Conservation (phyloP, 768 basidiomycete species). For the Macrocybe gigantea region DNA sequence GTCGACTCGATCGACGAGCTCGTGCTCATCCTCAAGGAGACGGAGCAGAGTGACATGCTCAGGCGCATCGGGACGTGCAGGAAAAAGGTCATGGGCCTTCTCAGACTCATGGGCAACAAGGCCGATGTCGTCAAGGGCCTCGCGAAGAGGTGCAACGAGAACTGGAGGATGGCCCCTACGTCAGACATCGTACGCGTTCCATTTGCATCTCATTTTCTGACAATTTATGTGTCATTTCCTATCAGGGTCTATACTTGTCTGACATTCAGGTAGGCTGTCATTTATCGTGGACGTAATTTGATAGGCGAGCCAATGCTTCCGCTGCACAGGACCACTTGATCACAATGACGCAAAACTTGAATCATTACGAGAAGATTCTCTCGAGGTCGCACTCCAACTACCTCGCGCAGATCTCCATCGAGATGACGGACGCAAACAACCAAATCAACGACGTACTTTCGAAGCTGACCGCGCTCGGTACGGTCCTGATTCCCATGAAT, state of each 20-base stretch:
- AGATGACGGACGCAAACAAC: slow-evolving; percentile 99
- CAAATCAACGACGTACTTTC: slow-evolving; percentile 99
- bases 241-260: slow-evolving; percentile 86
- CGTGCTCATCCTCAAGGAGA: slow-evolving; percentile 92
- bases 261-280: slow-evolving; percentile 69
- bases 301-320: background rate
- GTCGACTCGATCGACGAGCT: slow-evolving; percentile 99
- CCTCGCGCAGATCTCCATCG: slow-evolving; percentile 98
- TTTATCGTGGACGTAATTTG: background rate
- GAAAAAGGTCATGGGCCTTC: slow-evolving; percentile 98
- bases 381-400: slow-evolving; percentile 99
- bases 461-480: slow-evolving; percentile 96
- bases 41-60: slow-evolving; percentile 97
- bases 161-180: slow-evolving; percentile 97
- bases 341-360: slow-evolving; percentile 99
- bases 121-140: slow-evolving; percentile 99
- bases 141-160: slow-evolving; percentile 97
- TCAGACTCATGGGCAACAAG: slow-evolving; percentile 98
- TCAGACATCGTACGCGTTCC: slow-evolving; percentile 78
- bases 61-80: slow-evolving; percentile 94
- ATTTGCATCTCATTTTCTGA: background rate
- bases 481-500: slow-evolving; percentile 96
- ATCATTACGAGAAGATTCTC: slow-evolving; percentile 99
- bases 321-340: slow-evolving; percentile 81
- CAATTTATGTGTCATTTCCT: slow-evolving; percentile 1